Conservation (phyloP, 2,329 filamentous ascomycete genomes). For the Pseudogymnoascus pannorum region DNA sequence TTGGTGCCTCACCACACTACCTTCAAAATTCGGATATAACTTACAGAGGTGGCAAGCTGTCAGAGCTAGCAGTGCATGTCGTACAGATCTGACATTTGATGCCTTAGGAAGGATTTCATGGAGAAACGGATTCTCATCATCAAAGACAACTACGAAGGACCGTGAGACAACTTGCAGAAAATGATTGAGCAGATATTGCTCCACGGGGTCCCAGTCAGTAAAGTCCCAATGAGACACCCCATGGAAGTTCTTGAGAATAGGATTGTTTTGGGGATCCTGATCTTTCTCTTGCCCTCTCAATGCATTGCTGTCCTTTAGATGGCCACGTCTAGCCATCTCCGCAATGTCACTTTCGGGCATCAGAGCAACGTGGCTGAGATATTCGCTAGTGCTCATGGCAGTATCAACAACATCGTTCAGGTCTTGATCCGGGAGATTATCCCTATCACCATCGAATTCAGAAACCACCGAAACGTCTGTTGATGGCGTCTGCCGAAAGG, state of each 20-base stretch:
- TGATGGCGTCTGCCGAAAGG: not conserved
- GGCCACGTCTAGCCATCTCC: conserved; percentile 4
- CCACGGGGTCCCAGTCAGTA: not conserved
- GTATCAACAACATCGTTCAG: not conserved
- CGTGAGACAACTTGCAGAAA: conserved; percentile 9
- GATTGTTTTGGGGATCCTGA: not conserved
- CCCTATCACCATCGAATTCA: not conserved
- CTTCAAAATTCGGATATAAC: conserved; percentile 11
- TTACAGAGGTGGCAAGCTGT: conserved; percentile 10
- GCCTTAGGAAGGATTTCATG: conserved; percentile 8
- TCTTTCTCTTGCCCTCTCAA: not conserved
- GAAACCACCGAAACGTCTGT: not conserved
- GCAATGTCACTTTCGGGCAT: conserved; percentile 1
- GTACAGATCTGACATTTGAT: not conserved
- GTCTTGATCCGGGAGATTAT: not conserved
- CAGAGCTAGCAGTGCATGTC: conserved; percentile 9
- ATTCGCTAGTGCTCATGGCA: not conserved
- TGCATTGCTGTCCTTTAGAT: conserved; percentile 6
- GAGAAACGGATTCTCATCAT: conserved; percentile 10
- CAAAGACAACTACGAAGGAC: conserved; percentile 7
- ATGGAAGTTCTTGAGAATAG: not conserved
- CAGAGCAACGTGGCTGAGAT: conserved; percentile 2
- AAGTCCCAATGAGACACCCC: not conserved
- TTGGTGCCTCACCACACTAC: not conserved
- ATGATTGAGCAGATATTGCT: conserved; percentile 11